These are phyloP conservation scores for Mycena olivaceomarginata DNA, from an alignment of 768 basidiomycete species.

Conservation along the genomic window DNA sequence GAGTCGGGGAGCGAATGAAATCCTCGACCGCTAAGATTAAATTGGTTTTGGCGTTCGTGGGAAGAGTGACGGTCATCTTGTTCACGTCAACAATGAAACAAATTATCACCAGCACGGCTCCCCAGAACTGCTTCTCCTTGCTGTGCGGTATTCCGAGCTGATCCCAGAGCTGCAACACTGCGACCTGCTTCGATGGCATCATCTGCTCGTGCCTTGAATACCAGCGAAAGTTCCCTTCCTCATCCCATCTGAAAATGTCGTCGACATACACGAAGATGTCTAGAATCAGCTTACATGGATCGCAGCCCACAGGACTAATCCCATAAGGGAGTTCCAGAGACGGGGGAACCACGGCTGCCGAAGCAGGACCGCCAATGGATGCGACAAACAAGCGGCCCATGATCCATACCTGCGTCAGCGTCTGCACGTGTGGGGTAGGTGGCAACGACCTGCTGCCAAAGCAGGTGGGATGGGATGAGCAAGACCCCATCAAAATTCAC, in stretches of 20 bases:
- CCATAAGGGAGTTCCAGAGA: conserved; percentile 41
- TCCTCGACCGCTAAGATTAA: background rate
- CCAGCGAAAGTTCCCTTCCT: too few relatives aligned
- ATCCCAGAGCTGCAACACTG: conserved; percentile 54
- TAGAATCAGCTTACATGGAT: conserved; percentile 25
- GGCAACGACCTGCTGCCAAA: conserved; percentile 3
- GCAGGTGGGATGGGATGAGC: background rate
- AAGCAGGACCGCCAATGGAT: conserved; percentile 10
- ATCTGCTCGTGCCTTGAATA: conserved; percentile 37
- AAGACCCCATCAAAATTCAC: too few relatives aligned
- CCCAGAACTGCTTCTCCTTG: too few relatives aligned
- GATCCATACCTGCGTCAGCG: background rate
- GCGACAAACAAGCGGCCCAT: background rate
- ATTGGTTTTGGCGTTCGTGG: background rate
- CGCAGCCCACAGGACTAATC: conserved; percentile 39
- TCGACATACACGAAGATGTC: conserved; percentile 17
- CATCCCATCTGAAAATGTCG: background rate
- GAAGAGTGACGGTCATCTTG: conserved; percentile 41
- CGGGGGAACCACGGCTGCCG: conserved; percentile 11
- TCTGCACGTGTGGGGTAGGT: conserved; percentile 9
- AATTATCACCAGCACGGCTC: too few relatives aligned
- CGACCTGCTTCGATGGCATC: conserved; percentile 50
- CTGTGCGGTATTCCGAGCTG: too few relatives aligned
- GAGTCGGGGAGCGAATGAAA: background rate
- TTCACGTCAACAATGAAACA: too few relatives aligned